Evolutionary conservation across 495 filamentous ascomycete species (phyloP), one percentile per base, ranked within the genome.

Genomic region (Penicillium parvum): DNA sequence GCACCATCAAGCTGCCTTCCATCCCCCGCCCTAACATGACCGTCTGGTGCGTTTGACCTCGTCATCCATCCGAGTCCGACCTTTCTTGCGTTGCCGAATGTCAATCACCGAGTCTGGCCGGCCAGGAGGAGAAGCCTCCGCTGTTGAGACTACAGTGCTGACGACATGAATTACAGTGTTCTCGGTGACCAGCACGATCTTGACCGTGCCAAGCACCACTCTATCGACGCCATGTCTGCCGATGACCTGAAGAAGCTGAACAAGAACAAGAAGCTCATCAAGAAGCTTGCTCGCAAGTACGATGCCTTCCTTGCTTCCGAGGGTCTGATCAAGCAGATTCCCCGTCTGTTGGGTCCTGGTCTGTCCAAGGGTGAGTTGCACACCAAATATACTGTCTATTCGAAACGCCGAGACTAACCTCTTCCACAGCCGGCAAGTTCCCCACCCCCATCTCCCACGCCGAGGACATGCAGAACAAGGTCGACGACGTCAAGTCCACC

Each of bases 201-300:
- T 63, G 92, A 98, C 68, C 88, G 92, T 75, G 90, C 92, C 50
- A 98, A 98, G 82, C 92, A 98, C 76, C 86, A 88, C 60, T 88
- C 87, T 61, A 79, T 96, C 54, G 92, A 98, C 57, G 89, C 90
- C 72, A 97, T 97, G 90, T 92, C 86, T 64, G 73, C 86, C 49
- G 92, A 98, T 60, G 92, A 98, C 72, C 75, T 98, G 71, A 97
- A 97, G 86, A 98, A 98, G 84, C 86, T 98, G 53, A 98, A 98
- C 83, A 98, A 97, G 86, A 98, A 98, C 86, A 98, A 98, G 85
- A 98, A 98, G 83, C 82, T 98, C 58, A 96, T 98, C 84, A 98
- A 98, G 86, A 98, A 97, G 83, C 87, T 98, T 49, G 94, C 92
- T 52, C 88, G 90, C 78, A 97, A 97, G 78, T 97, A 98, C 82